These are phyloP conservation scores for Adansonia digitata DNA, from an alignment of 345 rosid species.

Conservation along the genomic window DNA sequence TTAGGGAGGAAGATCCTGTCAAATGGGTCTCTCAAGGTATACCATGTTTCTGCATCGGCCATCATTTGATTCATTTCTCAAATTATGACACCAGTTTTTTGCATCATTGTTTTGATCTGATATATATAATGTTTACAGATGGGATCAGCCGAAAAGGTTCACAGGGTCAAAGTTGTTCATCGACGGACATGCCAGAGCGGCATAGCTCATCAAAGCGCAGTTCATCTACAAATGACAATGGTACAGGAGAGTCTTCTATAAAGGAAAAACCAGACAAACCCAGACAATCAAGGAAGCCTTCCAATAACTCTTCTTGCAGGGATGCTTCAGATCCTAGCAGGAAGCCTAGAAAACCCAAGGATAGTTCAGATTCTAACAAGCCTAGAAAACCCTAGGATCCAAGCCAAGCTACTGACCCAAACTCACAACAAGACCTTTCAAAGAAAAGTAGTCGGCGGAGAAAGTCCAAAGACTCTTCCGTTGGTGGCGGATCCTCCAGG, in stretches of 20 bases:
- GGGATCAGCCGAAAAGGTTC: slow-evolving; percentile 20
- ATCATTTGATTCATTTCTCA: too few species aligned
- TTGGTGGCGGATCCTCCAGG: slow-evolving; percentile 26
- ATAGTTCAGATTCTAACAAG: slow-evolving; percentile 16
- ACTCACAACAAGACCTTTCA: slow-evolving; percentile 18
- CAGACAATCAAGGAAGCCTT: slow-evolving; percentile 43
- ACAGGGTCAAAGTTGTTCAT: background rate
- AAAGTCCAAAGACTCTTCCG: slow-evolving; percentile 40
- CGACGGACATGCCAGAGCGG: slow-evolving; percentile 22
- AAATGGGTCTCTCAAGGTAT: slow-evolving; percentile 47
- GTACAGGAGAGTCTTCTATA: slow-evolving; percentile 25
- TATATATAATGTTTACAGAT: slow-evolving; percentile 5
- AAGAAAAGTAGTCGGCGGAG: slow-evolving; percentile 44
- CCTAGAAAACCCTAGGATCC: slow-evolving; percentile 22
- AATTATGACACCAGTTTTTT: background rate
- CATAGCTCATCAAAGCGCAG: slow-evolving; percentile 41
- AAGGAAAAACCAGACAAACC: slow-evolving; percentile 45
- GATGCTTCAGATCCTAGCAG: slow-evolving; percentile 20
- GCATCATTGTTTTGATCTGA: background rate
- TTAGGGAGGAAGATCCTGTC: slow-evolving; percentile 16
- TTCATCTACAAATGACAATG: slow-evolving; percentile 12
- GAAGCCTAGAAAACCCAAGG: slow-evolving; percentile 20
- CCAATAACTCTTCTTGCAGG: slow-evolving; percentile 26
- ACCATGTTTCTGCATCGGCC: background rate
- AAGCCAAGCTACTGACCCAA: slow-evolving; percentile 19